These are phyloP conservation scores for Salix suchowensis DNA, from an alignment of 345 rosid genomes.

Conservation along the genomic window DNA sequence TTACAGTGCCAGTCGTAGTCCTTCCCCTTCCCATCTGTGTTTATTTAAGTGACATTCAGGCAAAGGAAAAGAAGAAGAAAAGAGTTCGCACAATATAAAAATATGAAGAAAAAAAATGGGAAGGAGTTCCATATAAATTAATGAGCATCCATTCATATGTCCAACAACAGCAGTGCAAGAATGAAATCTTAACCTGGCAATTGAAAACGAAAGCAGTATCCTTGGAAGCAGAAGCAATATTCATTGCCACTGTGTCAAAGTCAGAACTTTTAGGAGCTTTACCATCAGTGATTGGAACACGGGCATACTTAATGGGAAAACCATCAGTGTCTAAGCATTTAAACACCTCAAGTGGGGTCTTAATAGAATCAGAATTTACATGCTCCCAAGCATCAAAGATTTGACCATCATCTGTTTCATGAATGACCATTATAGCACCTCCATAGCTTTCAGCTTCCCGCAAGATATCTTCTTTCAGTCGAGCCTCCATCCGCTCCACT, in stretches of 20 bases:
- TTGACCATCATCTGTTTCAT: constrained; percentile 76
- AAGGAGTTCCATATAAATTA: background rate
- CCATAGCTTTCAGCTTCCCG: constrained; percentile 80
- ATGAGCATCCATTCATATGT: background rate
- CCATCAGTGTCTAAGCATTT: constrained; percentile 80
- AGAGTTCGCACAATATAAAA: too few species aligned
- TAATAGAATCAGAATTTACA: constrained; percentile 63
- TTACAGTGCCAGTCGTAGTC: constrained; percentile 98
- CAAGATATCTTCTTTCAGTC: constrained; percentile 84
- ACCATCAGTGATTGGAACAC: constrained; percentile 96
- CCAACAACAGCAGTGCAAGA: constrained; percentile 8
- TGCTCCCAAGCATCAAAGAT: constrained; percentile 93
- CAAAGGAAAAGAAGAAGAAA: background rate
- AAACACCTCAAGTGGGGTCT: constrained; percentile 92
- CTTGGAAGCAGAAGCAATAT: constrained; percentile 84
- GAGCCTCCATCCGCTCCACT: constrained; percentile 97
- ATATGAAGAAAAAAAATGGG: background rate
- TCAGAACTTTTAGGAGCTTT: constrained; percentile 98
- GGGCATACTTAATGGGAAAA: constrained; percentile 79
- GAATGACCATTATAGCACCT: constrained; percentile 95
- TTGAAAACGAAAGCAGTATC: constrained; percentile 92
- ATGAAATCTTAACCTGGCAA: constrained; percentile 67
- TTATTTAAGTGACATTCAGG: constrained; percentile 10
- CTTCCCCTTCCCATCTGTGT: constrained; percentile 98
- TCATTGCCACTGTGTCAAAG: constrained; percentile 67